Evolutionary conservation across 1,284 basidiomycete species (phyloP).

Genomic region (Microbotryum silenes-acaulis): DNA sequence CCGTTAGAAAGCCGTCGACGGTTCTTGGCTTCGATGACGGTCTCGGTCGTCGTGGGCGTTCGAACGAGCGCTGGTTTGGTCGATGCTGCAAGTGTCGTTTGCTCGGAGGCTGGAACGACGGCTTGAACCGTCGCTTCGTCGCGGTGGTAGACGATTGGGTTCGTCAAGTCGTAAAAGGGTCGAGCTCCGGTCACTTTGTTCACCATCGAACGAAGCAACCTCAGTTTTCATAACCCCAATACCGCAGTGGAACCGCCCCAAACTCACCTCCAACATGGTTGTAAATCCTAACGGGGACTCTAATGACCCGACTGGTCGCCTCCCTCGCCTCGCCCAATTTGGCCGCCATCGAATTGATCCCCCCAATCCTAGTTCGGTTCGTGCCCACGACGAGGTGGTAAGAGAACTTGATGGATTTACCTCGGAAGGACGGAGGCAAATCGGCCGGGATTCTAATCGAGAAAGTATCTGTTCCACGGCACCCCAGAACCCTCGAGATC

Average conservation of each 20-base stretch:
- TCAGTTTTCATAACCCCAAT: not conserved
- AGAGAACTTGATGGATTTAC: conserved; percentile 71
- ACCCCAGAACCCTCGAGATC: not conserved
- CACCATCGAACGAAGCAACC: not conserved
- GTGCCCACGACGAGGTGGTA: conserved; percentile 83
- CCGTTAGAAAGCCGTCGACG: not conserved
- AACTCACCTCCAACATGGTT: conserved; percentile 66
- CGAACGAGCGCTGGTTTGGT: not conserved
- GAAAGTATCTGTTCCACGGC: conserved; percentile 59
- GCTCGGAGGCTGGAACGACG: not conserved
- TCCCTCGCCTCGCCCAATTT: conserved; percentile 35
- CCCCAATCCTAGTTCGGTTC: conserved; percentile 53
- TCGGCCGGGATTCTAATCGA: conserved; percentile 62
- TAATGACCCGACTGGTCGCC: conserved; percentile 67
- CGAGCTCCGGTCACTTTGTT: conserved; percentile 38
- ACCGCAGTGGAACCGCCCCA: not conserved
- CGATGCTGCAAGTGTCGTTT: not conserved
- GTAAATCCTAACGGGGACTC: conserved; percentile 77
- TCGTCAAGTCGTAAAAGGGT: conserved; percentile 43
- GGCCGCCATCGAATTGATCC: conserved; percentile 29
- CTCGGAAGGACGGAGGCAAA: conserved; percentile 82
- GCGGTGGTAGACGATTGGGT: conserved; percentile 41
- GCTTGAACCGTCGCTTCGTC: conserved; percentile 36
- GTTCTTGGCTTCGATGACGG: not conserved
- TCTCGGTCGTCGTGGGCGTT: not conserved